A percentile compares a stretch with the other conserved stretches of the same genome.
These are phyloP conservation scores for Dothistroma septosporum DNA, from an alignment of 2,329 filamentous ascomycete species.

Conservation along the genomic window DNA sequence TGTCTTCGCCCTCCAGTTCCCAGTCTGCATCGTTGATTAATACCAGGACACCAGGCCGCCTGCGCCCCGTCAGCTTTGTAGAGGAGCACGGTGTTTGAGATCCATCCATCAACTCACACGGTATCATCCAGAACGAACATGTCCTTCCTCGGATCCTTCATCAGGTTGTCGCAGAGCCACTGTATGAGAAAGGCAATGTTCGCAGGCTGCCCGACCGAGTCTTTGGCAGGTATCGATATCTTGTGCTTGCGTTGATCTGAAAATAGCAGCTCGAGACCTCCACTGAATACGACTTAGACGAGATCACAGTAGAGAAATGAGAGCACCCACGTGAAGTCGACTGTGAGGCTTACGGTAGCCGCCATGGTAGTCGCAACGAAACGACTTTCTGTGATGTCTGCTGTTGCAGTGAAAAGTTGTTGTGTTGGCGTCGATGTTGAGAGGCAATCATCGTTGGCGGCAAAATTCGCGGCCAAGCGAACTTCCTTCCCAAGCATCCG, in stretches of 20 bases:
- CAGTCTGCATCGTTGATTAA: slow-evolving; percentile 97
- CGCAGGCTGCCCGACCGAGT: slow-evolving; percentile 56
- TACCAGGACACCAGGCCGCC: slow-evolving; percentile 90
- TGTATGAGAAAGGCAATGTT: slow-evolving; percentile 73
- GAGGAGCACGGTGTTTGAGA: not conserved
- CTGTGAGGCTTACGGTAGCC: slow-evolving; percentile 53
- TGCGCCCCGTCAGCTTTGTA: slow-evolving; percentile 38
- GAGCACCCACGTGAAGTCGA: slow-evolving; percentile 66
- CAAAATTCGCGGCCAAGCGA: not conserved
- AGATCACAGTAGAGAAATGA: slow-evolving; percentile 1
- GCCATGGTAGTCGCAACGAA: slow-evolving; percentile 16
- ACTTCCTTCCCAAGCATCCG: not conserved
- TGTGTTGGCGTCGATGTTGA: not conserved
- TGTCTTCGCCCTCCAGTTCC: slow-evolving; percentile 93
- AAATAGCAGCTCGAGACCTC: slow-evolving; percentile 93
- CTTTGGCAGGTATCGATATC: slow-evolving; percentile 62
- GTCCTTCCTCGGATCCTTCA: slow-evolving; percentile 81
- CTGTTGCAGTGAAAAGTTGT: not conserved
- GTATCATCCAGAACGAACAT: slow-evolving; percentile 83
- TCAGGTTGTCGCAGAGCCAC: slow-evolving; percentile 73
- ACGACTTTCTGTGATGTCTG: not conserved
- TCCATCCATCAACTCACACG: slow-evolving; percentile 62
- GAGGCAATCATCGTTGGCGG: not conserved
- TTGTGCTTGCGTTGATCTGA: slow-evolving; percentile 71
- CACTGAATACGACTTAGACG: slow-evolving; percentile 46